Evolutionary conservation across 331 rosid genomes (phyloP), one percentile per base, ranked within the genome.

Genomic region (Stylosanthes scabra): DNA sequence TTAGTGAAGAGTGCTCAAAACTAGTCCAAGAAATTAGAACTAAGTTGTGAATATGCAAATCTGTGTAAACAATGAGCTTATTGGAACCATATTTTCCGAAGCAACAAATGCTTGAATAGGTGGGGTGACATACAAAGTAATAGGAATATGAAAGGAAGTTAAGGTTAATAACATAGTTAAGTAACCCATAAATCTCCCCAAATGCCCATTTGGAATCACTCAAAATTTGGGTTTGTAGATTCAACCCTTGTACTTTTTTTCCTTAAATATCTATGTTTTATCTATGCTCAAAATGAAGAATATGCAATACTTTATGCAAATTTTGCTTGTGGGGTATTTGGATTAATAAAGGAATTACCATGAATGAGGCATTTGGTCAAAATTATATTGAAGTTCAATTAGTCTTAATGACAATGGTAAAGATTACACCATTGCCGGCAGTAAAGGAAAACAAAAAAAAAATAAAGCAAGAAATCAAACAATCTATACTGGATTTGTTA

Each of bases 221-320:
- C n/a, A 66, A 66, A 28, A 66, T 46, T 47, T 66, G 71, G 58
- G 11, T 4, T 64, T 27, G 28, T 16, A 49, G 11, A 8, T 40
- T 66, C 11, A 2, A 47, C 45, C 29, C 13, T 45, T 49, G 47
- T 66, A 11, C 46, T 49, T 28, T 45, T 57, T 57, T 34, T 25
- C 27, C 13, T 46, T 46, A 28, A 47, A 25, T 37, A 66, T 47
- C 45, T n/a, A 64, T 4, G n/a, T n/a, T n/a, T n/a, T n/a, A n/a
- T n/a, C n/a, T n/a, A n/a, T n/a, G n/a, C n/a, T n/a, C n/a, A n/a
- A n/a, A n/a, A n/a, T n/a, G n/a, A n/a, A n/a, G n/a, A n/a, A n/a
- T n/a, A n/a, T n/a, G n/a, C n/a, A n/a, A n/a, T n/a, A n/a, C n/a
- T n/a, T n/a, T n/a, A n/a, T n/a, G n/a, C n/a, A n/a, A n/a, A n/a